Evolutionary conservation across 1,139 yeast species (phyloP).

Genomic region (Yamadazyma epiphylla): DNA sequence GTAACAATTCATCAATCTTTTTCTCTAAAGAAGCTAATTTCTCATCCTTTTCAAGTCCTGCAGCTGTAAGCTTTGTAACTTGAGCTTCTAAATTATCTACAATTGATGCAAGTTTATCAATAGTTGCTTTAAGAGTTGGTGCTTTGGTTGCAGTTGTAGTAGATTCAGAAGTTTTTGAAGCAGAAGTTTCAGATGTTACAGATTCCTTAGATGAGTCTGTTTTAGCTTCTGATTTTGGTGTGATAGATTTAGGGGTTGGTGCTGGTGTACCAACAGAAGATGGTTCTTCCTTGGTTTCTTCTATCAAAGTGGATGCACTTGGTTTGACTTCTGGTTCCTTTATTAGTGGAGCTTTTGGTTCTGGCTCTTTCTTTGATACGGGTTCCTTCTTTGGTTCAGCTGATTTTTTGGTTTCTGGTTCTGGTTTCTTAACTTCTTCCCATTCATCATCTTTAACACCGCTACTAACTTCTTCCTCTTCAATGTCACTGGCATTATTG

Average conservation of each 20-base stretch:
- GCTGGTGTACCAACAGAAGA: slow-evolving; percentile 11
- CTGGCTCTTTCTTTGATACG: slow-evolving; percentile 5
- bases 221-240: slow-evolving; percentile 3
- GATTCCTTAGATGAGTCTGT: slow-evolving; percentile 1
- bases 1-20: slow-evolving; percentile 38
- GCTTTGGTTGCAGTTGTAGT: slow-evolving; percentile 23
- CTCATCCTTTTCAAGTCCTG: slow-evolving; percentile 61
- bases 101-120: slow-evolving; percentile 57
- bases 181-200: slow-evolving; percentile 1
- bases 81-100: slow-evolving; percentile 56
- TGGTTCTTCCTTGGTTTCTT: slow-evolving; percentile 9
- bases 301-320: slow-evolving; percentile 7
- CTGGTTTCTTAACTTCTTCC: slow-evolving; percentile 38
- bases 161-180: slow-evolving; percentile 8
- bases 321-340: background rate
- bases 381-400: slow-evolving; percentile 10
- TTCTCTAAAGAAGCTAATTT: slow-evolving; percentile 44
- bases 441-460: slow-evolving; percentile 37
- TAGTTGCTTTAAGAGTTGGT: slow-evolving; percentile 66
- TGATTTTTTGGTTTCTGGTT: too few relatives aligned
- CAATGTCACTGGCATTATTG: slow-evolving; percentile 38
- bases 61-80: slow-evolving; percentile 45
- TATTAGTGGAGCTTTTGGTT: slow-evolving; percentile 10
- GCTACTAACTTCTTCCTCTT: slow-evolving; percentile 25
- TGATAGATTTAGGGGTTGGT: slow-evolving; percentile 9